Conservation (phyloP, 78 protist genomes). For the Guillardia theta region DNA sequence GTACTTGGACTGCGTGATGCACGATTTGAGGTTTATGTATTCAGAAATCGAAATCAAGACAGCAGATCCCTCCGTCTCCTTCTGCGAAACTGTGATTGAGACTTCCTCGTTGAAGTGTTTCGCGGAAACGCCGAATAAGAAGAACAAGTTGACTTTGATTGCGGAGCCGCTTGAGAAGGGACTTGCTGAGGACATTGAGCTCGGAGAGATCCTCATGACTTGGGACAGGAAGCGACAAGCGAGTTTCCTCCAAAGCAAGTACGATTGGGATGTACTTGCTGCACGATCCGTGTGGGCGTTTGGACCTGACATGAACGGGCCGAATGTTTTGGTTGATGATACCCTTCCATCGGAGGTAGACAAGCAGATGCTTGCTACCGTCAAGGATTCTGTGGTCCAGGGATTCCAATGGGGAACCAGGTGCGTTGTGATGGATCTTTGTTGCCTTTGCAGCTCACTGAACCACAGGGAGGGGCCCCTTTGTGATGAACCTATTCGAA, state of each 20-base stretch:
- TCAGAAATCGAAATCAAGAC: conserved; percentile 90
- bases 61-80: conserved; percentile 92
- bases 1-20: conserved; percentile 93
- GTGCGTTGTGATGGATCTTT: no score
- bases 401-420: conserved; percentile 97
- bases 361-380: conserved; percentile 53
- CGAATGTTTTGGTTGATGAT: conserved; percentile 92
- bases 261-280: conserved; percentile 94
- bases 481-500: conserved; percentile 71
- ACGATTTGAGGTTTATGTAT: conserved; percentile 77
- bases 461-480: conserved; percentile 97
- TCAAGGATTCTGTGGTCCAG: conserved; percentile 69
- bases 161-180: conserved; percentile 94
- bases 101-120: conserved; percentile 88
- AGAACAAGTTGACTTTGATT: conserved; percentile 91
- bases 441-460: no score
- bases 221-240: conserved; percentile 28
- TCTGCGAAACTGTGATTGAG: conserved; percentile 94
- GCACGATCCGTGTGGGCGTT: conserved; percentile 96
- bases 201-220: not conserved
- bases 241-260: conserved; percentile 73
- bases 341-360: conserved; percentile 87
- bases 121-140: conserved; percentile 91
- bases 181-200: conserved; percentile 80
- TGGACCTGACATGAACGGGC: conserved; percentile 85